A percentile compares a stretch with the other conserved stretches of the same genome.
Conservation (phyloP, 2,329 filamentous ascomycete genomes). For the Claviceps arundinis region DNA sequence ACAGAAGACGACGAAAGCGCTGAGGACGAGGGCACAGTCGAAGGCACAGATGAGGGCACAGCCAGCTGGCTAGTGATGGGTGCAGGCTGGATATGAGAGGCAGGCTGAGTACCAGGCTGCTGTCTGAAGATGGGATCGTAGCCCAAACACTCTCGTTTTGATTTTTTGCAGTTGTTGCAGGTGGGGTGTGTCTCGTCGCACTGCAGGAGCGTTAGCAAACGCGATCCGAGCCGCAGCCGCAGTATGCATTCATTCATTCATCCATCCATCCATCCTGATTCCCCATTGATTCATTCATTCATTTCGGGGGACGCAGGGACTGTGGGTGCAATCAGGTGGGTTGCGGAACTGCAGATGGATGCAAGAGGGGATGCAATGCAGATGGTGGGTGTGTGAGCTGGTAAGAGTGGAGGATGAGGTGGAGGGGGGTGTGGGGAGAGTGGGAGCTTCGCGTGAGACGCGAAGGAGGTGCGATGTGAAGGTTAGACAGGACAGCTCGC, state of each 20-base stretch:
- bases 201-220: conserved; percentile 31
- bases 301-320: neutral
- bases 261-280: neutral
- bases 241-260: neutral
- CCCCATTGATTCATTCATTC: neutral
- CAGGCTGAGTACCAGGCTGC: conserved; percentile 58
- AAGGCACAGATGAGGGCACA: conserved; percentile 18
- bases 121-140: conserved; percentile 82
- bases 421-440: neutral
- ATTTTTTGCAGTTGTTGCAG: conserved; percentile 83
- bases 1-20: conserved; percentile 9
- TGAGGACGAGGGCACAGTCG: conserved; percentile 14
- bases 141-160: conserved; percentile 72
- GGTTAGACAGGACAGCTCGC: conserved; percentile 1
- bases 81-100: conserved; percentile 35
- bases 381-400: neutral
- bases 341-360: neutral
- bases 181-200: conserved; percentile 92
- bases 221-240: neutral
- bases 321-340: neutral
- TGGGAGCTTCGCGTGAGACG: neutral
- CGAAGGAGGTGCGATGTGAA: neutral
- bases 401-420: neutral
- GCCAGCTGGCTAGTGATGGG: conserved; percentile 17
- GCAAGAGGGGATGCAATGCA: neutral